phyloP scores from a whole-genome alignment of 1,139 yeast genomes.

The Yamadazyma taylorii region DNA sequence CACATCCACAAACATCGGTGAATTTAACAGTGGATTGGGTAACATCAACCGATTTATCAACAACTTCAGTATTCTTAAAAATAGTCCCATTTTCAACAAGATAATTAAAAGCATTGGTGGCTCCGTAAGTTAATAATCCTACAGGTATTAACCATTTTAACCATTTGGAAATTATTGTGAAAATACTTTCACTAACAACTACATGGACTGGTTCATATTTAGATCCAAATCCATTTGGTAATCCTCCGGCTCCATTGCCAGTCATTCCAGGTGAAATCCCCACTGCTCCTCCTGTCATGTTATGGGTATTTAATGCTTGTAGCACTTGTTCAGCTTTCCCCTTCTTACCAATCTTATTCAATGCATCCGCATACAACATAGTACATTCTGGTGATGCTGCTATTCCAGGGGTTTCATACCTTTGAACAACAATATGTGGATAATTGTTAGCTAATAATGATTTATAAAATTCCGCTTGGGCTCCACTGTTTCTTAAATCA shows the following conservation, averaged over 20 bases:
- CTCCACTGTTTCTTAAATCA: slow-evolving; percentile 61
- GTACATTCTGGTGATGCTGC: slow-evolving; percentile 80
- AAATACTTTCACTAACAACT: slow-evolving; percentile 78
- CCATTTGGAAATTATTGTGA: slow-evolving; percentile 81
- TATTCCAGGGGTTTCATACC: slow-evolving; percentile 90
- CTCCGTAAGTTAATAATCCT: slow-evolving; percentile 71
- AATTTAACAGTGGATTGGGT: slow-evolving; percentile 85
- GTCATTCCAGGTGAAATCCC: slow-evolving; percentile 23
- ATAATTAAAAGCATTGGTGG: slow-evolving; percentile 71
- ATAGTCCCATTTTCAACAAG: slow-evolving; percentile 84
- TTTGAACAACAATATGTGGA: slow-evolving; percentile 89
- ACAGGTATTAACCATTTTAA: slow-evolving; percentile 85
- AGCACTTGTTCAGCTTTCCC: slow-evolving; percentile 70
- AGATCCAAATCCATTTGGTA: slow-evolving; percentile 46
- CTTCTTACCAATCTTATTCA: slow-evolving; percentile 71
- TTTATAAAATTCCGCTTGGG: slow-evolving; percentile 82
- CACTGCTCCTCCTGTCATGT: slow-evolving; percentile 17
- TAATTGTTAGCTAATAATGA: slow-evolving; percentile 72
- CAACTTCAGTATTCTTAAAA: slow-evolving; percentile 71
- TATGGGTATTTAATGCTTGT: slow-evolving; percentile 22
- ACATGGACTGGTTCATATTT: slow-evolving; percentile 85
- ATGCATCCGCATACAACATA: slow-evolving; percentile 73
- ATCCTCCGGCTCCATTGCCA: slow-evolving; percentile 13
- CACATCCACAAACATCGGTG: slow-evolving; percentile 95
- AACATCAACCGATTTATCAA: slow-evolving; percentile 79